phyloP scores from a whole-genome alignment of 2,329 filamentous ascomycete species.

The Grosmannia clavigera region DNA sequence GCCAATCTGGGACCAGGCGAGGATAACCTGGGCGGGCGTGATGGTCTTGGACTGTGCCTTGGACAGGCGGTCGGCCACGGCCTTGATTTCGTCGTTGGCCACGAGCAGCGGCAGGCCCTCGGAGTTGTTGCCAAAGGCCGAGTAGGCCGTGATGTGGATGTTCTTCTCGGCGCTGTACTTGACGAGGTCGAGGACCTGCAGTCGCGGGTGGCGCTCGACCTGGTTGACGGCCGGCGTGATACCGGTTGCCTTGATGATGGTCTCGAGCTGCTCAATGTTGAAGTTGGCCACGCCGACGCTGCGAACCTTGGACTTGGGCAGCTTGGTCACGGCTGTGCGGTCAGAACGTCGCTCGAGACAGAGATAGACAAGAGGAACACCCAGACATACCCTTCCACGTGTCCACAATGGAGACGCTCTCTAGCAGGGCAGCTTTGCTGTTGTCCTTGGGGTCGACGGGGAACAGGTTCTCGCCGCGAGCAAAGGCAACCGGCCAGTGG shows the following conservation, averaged over 20 bases:
- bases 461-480: neutral
- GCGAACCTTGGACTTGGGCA: slow-evolving; percentile 24
- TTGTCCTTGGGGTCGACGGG: neutral
- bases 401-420: slow-evolving; percentile 16
- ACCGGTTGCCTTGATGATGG: slow-evolving; percentile 43
- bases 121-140: slow-evolving; percentile 37
- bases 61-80: slow-evolving; percentile 32
- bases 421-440: slow-evolving; percentile 22
- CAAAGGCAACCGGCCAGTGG: slow-evolving; percentile 46
- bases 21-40: slow-evolving; percentile 7
- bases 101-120: slow-evolving; percentile 37
- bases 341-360: slow-evolving; percentile 26
- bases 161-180: slow-evolving; percentile 48
- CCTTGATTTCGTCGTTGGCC: slow-evolving; percentile 42
- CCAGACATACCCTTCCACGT: slow-evolving; percentile 26
- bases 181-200: slow-evolving; percentile 45
- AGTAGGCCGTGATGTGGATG: slow-evolving; percentile 57
- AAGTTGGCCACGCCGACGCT: slow-evolving; percentile 51
- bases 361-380: no score
- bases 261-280: slow-evolving; percentile 42
- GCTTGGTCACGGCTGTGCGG: slow-evolving; percentile 37
- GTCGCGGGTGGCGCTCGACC: slow-evolving; percentile 55
- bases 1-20: slow-evolving; percentile 25
- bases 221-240: slow-evolving; percentile 53
- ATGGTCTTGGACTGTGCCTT: slow-evolving; percentile 11